Base-by-base conservation (phyloP, 441 rosid genomes). In the Lepidium campestre region DNA sequence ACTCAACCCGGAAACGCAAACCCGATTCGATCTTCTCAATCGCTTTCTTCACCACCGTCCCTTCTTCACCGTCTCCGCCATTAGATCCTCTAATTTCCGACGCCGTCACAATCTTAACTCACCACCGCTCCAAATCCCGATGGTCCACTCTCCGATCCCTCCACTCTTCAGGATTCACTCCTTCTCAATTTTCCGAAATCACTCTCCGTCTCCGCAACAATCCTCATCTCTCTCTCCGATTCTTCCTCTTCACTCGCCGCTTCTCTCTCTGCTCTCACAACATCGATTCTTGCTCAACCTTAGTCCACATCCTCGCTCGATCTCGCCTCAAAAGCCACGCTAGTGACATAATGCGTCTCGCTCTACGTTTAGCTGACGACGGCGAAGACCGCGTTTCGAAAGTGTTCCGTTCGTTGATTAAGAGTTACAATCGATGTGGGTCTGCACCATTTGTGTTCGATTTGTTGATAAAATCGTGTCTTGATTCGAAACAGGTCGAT, bases 381-480 rank as follows among this genome's bases (percentile, higher is more conserved):
- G 61, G 37, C n/a, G 75, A 17, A 20, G 55, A 73, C 14, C 47
- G 70, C 17, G 72, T 74, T 8, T 37, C 73, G 42, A 78, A 71
- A 63, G 62, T 86, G 35, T 88, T 85, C 44, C 71, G 81, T 45
- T 57, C 77, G 53, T 54, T 92, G 23, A 79, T 77, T 4, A 78
- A 81, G 77, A 82, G 81, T 6, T 88, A 88, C 35, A 82, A 84
- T 39, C 79, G 79, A 68, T 89, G 94, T 50, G 91, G 83, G n/a
- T 90, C 96, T 45, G 91, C 98, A 9, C 97, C 93, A 0, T 90
- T 90, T 58, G 93, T 92, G 64, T 85, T 88, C 36, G 93, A 85
- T 79, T 61, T 88, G 76, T 67, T 87, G 80, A 71, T 89, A 17
- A 81, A 78, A 60, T 72, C 83, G 60, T 87, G 93, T 65, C 75